phyloP scores from a whole-genome alignment of 2,329 filamentous ascomycete genomes.

The Penicillium sp. region DNA sequence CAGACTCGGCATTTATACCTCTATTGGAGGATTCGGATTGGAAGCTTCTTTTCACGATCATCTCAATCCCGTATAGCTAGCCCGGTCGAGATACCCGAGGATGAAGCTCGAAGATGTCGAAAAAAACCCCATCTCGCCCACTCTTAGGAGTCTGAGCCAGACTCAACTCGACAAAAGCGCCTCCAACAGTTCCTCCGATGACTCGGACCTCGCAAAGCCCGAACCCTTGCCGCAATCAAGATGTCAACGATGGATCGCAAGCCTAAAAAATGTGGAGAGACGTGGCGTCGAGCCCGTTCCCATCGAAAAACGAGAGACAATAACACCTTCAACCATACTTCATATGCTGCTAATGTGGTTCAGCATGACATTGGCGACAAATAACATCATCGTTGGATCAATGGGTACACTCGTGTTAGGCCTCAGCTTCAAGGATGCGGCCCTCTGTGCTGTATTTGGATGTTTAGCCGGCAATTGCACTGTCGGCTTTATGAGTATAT shows the following conservation, averaged over 20 bases:
- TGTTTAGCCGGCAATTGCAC: constrained; percentile 28
- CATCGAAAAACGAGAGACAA: constrained; percentile 22
- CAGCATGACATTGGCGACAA: constrained; percentile 34
- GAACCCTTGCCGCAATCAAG: constrained; percentile 7
- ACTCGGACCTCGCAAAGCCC: constrained; percentile 7
- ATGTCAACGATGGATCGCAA: constrained; percentile 20
- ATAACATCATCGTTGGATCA: constrained; percentile 38
- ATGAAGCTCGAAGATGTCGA: constrained; percentile 22
- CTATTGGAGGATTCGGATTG: background rate
- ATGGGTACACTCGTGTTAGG: constrained; percentile 35
- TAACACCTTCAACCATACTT: constrained; percentile 21
- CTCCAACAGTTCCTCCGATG: constrained; percentile 1
- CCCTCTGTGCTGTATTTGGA: constrained; percentile 33
- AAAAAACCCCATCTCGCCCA: constrained; percentile 20
- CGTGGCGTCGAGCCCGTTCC: constrained; percentile 24
- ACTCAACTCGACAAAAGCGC: constrained; percentile 16
- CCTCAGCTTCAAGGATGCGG: constrained; percentile 36
- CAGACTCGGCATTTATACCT: background rate
- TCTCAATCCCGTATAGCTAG: background rate
- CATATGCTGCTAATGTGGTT: constrained; percentile 34
- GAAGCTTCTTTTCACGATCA: background rate
- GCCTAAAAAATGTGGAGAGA: constrained; percentile 22
- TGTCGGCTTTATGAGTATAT: constrained; percentile 37
- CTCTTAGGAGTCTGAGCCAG: constrained; percentile 19
- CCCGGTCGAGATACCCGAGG: background rate